Evolutionary conservation across 2,329 filamentous ascomycete genomes (phyloP).

Genomic region (Neocatenulostroma microsporum): DNA sequence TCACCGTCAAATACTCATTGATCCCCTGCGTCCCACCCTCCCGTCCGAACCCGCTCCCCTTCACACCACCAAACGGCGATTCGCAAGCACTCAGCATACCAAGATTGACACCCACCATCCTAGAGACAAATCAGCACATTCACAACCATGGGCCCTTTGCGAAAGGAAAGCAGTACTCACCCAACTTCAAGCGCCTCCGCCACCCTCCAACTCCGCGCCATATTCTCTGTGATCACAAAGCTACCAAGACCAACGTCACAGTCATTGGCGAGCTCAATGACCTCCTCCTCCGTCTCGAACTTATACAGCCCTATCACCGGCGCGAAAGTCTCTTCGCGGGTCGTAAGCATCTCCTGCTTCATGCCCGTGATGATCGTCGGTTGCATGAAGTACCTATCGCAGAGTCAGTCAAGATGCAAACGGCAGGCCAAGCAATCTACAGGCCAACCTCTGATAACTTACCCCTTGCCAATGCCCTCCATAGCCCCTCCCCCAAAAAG

Average conservation of each 20-base stretch:
- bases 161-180: too few relatives aligned
- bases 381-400: conserved; percentile 17
- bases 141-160: too few relatives aligned
- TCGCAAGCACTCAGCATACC: conserved; percentile 21
- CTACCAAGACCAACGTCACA: conserved; percentile 31
- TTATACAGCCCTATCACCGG: conserved; percentile 16
- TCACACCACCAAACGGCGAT: conserved; percentile 65
- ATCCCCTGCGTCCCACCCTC: conserved; percentile 73
- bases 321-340: conserved; percentile 20
- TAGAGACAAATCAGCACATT: conserved; percentile 5
- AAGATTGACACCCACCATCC: conserved; percentile 29
- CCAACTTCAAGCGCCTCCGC: conserved; percentile 33
- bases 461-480: conserved; percentile 4
- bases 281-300: conserved; percentile 21
- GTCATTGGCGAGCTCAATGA: conserved; percentile 23
- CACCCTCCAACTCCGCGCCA: conserved; percentile 31
- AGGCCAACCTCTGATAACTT: too few relatives aligned
- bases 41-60: conserved; percentile 48
- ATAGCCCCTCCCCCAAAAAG: conserved; percentile 5
- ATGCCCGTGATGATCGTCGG: conserved; percentile 18
- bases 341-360: conserved; percentile 14
- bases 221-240: conserved; percentile 31
- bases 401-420: too few relatives aligned
- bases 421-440: too few relatives aligned
- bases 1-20: conserved; percentile 66